Conservation (phyloP, 1,284 basidiomycete genomes). For the Veloboletus limbatus region DNA sequence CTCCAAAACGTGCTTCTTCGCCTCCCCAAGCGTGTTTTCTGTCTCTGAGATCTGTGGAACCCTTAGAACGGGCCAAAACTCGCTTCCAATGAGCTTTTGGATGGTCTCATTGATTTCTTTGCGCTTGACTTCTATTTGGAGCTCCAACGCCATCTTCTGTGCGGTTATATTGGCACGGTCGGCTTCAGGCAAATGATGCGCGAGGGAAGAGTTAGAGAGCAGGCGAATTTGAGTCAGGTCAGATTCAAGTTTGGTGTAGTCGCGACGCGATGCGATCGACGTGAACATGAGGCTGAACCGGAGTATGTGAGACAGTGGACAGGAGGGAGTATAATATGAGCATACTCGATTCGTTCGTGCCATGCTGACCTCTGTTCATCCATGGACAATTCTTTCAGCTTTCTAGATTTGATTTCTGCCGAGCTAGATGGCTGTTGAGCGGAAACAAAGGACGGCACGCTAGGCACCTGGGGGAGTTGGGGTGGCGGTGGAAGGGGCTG, state of each 20-base stretch:
- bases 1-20: slow-evolving; percentile 30
- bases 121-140: slow-evolving; percentile 23
- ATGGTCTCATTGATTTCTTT: slow-evolving; percentile 31
- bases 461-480: slow-evolving; percentile 16
- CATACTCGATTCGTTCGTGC: slow-evolving; percentile 35
- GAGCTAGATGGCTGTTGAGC: slow-evolving; percentile 7
- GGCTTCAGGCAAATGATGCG: slow-evolving; percentile 12
- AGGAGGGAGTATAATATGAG: neutral
- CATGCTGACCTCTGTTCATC: slow-evolving; percentile 33
- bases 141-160: slow-evolving; percentile 24
- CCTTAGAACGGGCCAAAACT: slow-evolving; percentile 31
- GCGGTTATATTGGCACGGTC: slow-evolving; percentile 16
- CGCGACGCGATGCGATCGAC: slow-evolving; percentile 31
- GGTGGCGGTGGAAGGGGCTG: slow-evolving; percentile 21
- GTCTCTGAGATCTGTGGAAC: slow-evolving; percentile 27
- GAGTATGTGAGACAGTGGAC: slow-evolving; percentile 2
- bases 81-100: slow-evolving; percentile 25
- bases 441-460: slow-evolving; percentile 20
- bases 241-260: slow-evolving; percentile 30
- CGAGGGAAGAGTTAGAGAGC: slow-evolving; percentile 21
- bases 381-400: slow-evolving; percentile 20
- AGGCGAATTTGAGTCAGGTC: slow-evolving; percentile 25
- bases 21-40: slow-evolving; percentile 22
- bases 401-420: neutral
- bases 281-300: slow-evolving; percentile 29